Evolutionary conservation across 1,139 yeast genomes (phyloP), one percentile per base, ranked within the genome.

Genomic region (Magnusiomyces tetraspermus): DNA sequence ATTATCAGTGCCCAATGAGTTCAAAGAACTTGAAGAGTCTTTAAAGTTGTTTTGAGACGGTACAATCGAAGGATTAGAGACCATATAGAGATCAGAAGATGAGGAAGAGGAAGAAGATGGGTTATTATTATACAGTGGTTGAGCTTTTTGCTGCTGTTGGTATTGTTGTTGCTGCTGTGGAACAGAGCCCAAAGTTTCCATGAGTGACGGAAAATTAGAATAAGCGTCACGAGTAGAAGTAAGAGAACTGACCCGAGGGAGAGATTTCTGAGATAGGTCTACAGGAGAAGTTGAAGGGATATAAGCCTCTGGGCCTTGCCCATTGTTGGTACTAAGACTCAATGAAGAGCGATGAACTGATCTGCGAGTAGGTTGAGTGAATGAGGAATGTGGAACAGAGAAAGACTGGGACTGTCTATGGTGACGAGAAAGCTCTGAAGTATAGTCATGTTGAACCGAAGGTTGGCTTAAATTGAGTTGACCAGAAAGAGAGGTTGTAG

Each of bases 341-440:
- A 26, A 15, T 13, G 45, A 24, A 17, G 31, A 19, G 5, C 45
- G 19, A 31, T 31, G 48, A 15, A 15, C 17, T 13, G 40, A n/a
- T 22, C 40, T 10, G 22, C 48, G 26, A 31, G 40, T 15, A 4
- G 48, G 38, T 31, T 31, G 48, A 33, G 48, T 11, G 19, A 8
- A 33, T 6, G 42, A 19, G n/a, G 30, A n/a, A 5, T 45, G 40
- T 10, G 48, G 15, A 15, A 30, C 28, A 6, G 48, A 45, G 13
- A 45, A 45, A 19, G 48, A 45, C 21, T 45, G 48, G 3, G 48
- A 45, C 21, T 45, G 40, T 2, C 48, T 15, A 21, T 45, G 48
- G 8, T 45, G 48, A 56, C 57, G 47, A 56, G 58, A 48, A 50
- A 56, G 13, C 54, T 55, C 37, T 50, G 57, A 45, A 56, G 58